Percentiles rank a stretch among this genome's conserved stretches.
Evolutionary conservation across 371 early-diverging fungal genomes (phyloP).

Genomic region (Mortierella sp.): DNA sequence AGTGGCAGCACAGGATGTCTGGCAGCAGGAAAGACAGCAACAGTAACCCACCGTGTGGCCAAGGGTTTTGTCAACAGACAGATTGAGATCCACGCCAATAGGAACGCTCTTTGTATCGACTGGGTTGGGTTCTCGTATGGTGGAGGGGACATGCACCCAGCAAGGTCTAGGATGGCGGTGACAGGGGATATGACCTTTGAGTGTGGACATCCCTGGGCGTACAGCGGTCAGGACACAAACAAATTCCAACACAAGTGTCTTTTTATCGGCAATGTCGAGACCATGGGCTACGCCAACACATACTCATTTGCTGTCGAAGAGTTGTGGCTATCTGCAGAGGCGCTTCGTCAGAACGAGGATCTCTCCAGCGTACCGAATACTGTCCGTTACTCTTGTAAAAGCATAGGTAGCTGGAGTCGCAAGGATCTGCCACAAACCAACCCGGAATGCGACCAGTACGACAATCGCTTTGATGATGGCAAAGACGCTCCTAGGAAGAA

Average conservation of each 20-base stretch:
- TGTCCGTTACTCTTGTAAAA: background rate
- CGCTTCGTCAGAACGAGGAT: background rate
- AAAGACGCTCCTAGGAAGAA: background rate
- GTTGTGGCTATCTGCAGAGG: background rate
- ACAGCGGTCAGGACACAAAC: background rate
- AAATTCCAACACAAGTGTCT: slow-evolving; percentile 6
- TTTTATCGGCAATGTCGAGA: background rate
- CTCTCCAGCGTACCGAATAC: background rate
- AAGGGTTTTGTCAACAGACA: background rate
- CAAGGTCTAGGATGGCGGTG: background rate
- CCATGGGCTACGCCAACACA: background rate
- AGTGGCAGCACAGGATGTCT: background rate
- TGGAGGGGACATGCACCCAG: background rate
- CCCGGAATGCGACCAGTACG: background rate
- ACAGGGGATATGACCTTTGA: slow-evolving; percentile 1
- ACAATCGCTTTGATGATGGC: background rate
- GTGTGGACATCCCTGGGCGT: slow-evolving; percentile 9
- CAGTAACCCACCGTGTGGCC: background rate
- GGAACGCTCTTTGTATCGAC: background rate
- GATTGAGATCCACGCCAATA: slow-evolving; percentile 5
- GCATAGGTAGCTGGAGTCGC: background rate
- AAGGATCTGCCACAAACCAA: slow-evolving; percentile 1
- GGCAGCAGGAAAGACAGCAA: background rate
- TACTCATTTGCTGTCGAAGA: background rate
- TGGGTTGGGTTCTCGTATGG: background rate